These are phyloP conservation scores for Tripterygium wilfordii DNA, from an alignment of 177 flowering plant genomes.

Conservation along the genomic window DNA sequence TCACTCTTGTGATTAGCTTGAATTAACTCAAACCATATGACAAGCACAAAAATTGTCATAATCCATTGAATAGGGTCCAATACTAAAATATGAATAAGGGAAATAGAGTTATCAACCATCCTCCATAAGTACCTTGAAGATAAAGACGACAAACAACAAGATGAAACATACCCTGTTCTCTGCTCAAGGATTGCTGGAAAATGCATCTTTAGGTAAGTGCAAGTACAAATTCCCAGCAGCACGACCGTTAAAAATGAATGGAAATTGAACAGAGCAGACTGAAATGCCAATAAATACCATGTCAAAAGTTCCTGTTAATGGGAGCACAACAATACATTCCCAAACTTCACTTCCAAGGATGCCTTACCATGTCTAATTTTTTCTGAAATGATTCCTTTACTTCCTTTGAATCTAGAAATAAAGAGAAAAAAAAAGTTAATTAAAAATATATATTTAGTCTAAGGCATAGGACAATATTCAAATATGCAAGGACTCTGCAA, in stretches of 20 bases:
- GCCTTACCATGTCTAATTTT: neutral
- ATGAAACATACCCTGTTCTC: conserved; percentile 60
- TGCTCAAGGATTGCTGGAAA: conserved; percentile 77
- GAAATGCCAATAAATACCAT: conserved; percentile 9
- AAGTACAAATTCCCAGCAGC: conserved; percentile 67
- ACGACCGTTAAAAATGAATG: conserved; percentile 80
- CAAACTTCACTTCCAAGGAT: too few species aligned
- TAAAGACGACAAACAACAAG: neutral
- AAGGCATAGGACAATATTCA: too few species aligned
- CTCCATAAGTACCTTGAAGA: neutral
- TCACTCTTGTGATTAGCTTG: too few species aligned
- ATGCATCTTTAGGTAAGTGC: conserved; percentile 78
- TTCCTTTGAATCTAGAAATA: neutral
- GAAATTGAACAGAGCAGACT: conserved; percentile 93
- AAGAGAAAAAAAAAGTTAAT: neutral
- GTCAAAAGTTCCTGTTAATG: too few species aligned
- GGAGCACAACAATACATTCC: too few species aligned
- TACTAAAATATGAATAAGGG: too few species aligned
- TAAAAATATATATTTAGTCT: too few species aligned
- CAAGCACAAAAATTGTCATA: too few species aligned
- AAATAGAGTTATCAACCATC: too few species aligned
- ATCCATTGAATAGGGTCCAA: too few species aligned
- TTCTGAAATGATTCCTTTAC: neutral
- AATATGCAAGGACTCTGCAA: too few species aligned
- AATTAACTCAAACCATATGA: too few species aligned